Percentiles rank a stretch among this genome's conserved stretches.
These are phyloP conservation scores for Lumnitzera racemosa DNA, from an alignment of 345 rosid species.

Conservation along the genomic window DNA sequence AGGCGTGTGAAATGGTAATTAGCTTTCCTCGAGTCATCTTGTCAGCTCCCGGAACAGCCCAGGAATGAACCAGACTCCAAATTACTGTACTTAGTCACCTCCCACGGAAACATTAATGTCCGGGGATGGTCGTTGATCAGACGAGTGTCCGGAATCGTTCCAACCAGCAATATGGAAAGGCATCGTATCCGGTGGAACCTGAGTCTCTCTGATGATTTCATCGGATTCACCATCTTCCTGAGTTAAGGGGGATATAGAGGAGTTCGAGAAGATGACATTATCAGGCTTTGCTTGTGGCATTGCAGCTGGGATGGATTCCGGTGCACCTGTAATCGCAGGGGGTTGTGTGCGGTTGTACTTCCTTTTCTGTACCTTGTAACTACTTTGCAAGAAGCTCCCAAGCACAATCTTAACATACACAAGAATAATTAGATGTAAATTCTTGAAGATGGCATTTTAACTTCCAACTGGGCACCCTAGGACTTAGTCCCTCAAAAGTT, in stretches of 20 bases:
- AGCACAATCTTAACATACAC: conserved; percentile 36
- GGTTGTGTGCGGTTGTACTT: conserved; percentile 18
- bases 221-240: conserved; percentile 14
- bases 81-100: conserved; percentile 14
- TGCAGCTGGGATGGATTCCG: conserved; percentile 14
- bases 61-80: no score
- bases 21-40: no score
- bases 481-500: neutral
- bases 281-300: conserved; percentile 26
- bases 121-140: conserved; percentile 33
- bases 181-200: conserved; percentile 4
- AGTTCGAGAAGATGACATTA: conserved; percentile 5
- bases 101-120: conserved; percentile 41
- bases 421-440: neutral
- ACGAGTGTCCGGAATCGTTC: conserved; percentile 23
- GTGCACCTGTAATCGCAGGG: conserved; percentile 4
- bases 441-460: neutral
- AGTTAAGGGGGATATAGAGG: conserved; percentile 1
- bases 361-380: conserved; percentile 21
- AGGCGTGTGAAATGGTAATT: no score
- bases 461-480: neutral
- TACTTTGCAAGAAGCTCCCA: conserved; percentile 51
- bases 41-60: no score
- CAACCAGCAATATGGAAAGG: conserved; percentile 10
- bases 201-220: neutral